Base-by-base conservation (phyloP, 176 grass and related monocot genomes). In the Chrysopogon serrulatus region DNA sequence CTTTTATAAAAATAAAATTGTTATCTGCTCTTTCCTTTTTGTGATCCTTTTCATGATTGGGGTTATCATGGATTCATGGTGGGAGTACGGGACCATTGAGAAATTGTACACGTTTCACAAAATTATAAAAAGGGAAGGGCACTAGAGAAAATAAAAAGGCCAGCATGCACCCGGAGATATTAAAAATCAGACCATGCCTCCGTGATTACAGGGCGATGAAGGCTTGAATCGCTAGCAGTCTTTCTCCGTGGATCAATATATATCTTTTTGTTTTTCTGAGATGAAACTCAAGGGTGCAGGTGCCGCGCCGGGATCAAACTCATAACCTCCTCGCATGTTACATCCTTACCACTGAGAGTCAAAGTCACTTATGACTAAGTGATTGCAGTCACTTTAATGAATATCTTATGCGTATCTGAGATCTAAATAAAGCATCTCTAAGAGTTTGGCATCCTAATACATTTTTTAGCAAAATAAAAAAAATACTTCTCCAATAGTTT, bases 141-240 rank as follows among this genome's bases (percentile, higher is more conserved):
- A 76, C 23, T 39, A 66, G 28, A 43, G 60, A 79, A 79, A 79
- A n/a, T 17, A 64, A 64, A 64, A 44, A 27, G 39, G 17, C 59
- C 16, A 57, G 19, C 2, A 54, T 26, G 75, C 54, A 28, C 61
- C 24, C 9, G 10, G 5, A 21, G 54, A 27, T 39, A 42, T 28
- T 0, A 18, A 63, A 78, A 31, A 19, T 61, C 54, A 43, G 14
- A 15, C 3, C 7, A 34, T 65, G 28, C 77, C 33, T 67, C 77
- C 61, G 77, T 79, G 77, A 79, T 79, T 79, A 65, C 21, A 79
- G 77, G 77, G 41, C 5, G 34, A 28, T 4, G 40, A 44, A 45
- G 6, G 14, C 14, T 30, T 30, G 6, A 44, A 45, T 8, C 30
- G 40, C 27, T 44, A 8, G 13, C 11, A 48, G 12, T 33, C 21